Evolutionary conservation across 805 yeast genomes (phyloP), one percentile per base, ranked within the genome.

Genomic region (Monosporozyma servazzii): DNA sequence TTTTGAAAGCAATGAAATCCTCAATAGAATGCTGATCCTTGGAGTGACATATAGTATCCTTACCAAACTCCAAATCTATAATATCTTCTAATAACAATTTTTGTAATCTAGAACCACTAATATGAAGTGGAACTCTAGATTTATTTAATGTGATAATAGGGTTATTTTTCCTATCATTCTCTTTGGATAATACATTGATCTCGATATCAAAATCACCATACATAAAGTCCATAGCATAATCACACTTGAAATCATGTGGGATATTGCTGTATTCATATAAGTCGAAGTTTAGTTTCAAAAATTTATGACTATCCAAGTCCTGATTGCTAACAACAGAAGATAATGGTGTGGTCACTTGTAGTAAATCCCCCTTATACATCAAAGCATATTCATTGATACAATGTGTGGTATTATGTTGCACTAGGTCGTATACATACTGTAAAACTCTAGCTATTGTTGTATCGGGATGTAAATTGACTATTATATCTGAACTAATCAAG

Each of bases 351-450:
- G 6, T 37, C 33, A 23, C n/a, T 30, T 2, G 41, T 10, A 47
- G 13, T 5, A 30, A 23, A 7, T 21, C 11, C 11, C 36, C 47
- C 5, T 39, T 7, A 25, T 43, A 21, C 10, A 17, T 23, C 21
- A 52, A 23, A 39, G 8, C 10, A 40, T 17, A 50, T 7, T 50
- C n/a, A n/a, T 31, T 11, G 21, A 45, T 31, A 23, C 11, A 31
- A 11, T 25, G n/a, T 2, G 36, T 37, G 5, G 27, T 27, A 21
- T 17, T 8, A 20, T 10, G 25, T 20, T 11, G 25, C 30, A 51
- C 10, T 40, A 49, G 47, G 42, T 51, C 54, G 47, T 63, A 66
- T n/a, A 63, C 49, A 45, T 64, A 66, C 44, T 65, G 66, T 33
- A 63, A 43, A 8, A 66, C 40, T 48, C 68, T 55, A 3, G 54